Evolutionary conservation across 441 rosid species (phyloP).

Genomic region (Corymbia citriodora): DNA sequence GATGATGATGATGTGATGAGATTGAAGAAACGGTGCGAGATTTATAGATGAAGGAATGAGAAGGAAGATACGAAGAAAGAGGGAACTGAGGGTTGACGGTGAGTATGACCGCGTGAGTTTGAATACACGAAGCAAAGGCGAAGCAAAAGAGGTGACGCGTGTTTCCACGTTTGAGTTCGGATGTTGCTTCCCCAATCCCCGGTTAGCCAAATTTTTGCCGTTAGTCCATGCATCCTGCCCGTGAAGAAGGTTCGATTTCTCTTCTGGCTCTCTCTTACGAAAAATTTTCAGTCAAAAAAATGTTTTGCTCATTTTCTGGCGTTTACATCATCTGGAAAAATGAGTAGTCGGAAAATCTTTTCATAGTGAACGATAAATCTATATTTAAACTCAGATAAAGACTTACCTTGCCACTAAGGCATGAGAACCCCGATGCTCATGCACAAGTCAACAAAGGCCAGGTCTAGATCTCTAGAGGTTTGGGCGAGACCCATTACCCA

Average conservation of each 20-base stretch:
- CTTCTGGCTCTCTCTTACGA: not conserved
- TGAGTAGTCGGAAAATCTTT: rapidly evolving
- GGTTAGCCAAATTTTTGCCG: too few relatives aligned
- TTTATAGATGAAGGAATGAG: not conserved
- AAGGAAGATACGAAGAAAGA: not conserved
- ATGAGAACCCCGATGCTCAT: rapidly evolving
- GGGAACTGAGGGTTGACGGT: not conserved
- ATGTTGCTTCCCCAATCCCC: too few relatives aligned
- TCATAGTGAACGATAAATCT: not conserved
- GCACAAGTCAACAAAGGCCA: not conserved
- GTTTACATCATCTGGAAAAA: not conserved
- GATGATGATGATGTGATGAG: not conserved
- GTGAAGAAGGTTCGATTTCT: not conserved
- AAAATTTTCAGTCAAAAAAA: not conserved
- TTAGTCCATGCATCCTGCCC: too few relatives aligned
- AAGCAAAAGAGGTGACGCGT: not conserved
- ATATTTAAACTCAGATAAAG: not conserved
- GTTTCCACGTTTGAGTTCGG: too few relatives aligned
- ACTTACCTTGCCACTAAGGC: not conserved
- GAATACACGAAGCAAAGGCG: not conserved
- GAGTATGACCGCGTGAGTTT: not conserved
- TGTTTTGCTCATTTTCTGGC: too few relatives aligned
- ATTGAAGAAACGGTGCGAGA: not conserved
- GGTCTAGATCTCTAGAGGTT: not conserved
- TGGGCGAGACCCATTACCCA: rapidly evolving